Conservation (phyloP, 192 early-diverging fungal species). For the Coemansia sp. region DNA sequence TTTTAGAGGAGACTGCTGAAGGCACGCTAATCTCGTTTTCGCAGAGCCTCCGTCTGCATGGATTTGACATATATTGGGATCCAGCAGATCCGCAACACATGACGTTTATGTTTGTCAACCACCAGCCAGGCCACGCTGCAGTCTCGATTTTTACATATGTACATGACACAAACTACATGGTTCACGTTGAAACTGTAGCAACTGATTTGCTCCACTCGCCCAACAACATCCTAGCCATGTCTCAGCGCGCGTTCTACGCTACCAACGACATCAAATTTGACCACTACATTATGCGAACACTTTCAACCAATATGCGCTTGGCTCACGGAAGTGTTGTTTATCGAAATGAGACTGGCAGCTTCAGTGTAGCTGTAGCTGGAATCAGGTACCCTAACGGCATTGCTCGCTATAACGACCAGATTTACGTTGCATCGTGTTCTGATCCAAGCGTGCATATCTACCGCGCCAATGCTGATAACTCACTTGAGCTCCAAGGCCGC, state of each 20-base stretch:
- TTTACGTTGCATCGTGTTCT: conserved; percentile 44
- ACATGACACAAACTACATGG: conserved; percentile 39
- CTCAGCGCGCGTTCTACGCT: conserved; percentile 59
- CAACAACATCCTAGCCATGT: conserved; percentile 59
- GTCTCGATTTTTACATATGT: conserved; percentile 54
- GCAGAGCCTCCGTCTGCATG: conserved; percentile 54
- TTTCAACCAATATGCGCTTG: conserved; percentile 24
- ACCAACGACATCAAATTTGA: conserved; percentile 58
- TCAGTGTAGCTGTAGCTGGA: conserved; percentile 25
- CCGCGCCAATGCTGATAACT: conserved; percentile 1
- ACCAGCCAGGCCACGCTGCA: conserved; percentile 50
- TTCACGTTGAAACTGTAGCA: conserved; percentile 56
- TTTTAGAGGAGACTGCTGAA: conserved; percentile 16
- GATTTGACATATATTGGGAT: conserved; percentile 55
- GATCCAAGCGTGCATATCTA: conserved; percentile 45
- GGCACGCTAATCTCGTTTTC: conserved; percentile 33
- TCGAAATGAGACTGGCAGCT: conserved; percentile 26
- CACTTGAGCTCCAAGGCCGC: conserved; percentile 22
- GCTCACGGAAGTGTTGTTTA: conserved; percentile 34
- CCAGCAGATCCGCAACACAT: conserved; percentile 43
- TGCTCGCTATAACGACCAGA: conserved; percentile 26
- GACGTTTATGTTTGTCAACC: conserved; percentile 60
- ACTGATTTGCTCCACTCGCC: conserved; percentile 57
- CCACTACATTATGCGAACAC: conserved; percentile 19
- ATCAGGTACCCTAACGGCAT: conserved; percentile 52